Evolutionary conservation across 148 eudicot genomes (phyloP).

Genomic region (Polygonum aviculare): DNA sequence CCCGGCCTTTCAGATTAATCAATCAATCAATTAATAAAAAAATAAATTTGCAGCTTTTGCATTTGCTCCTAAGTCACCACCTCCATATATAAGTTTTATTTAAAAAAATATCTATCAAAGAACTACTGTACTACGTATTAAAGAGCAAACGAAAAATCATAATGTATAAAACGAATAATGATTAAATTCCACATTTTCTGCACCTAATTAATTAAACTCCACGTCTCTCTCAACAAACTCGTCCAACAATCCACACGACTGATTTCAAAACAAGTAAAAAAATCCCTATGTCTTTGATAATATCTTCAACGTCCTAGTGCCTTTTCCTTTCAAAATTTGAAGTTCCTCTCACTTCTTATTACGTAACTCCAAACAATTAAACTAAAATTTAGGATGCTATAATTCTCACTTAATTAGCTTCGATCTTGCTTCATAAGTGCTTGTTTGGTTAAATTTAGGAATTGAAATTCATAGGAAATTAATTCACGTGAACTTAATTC

Average conservation of each 20-base stretch:
- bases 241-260: neutral
- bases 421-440: too few species aligned
- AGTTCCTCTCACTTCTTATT: neutral
- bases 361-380: neutral
- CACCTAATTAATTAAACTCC: neutral
- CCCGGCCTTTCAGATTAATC: neutral
- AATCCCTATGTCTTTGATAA: neutral
- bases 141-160: neutral
- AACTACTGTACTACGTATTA: too few species aligned
- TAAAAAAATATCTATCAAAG: neutral
- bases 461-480: too few species aligned
- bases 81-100: neutral
- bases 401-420: neutral
- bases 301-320: neutral
- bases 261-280: neutral
- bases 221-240: conserved; percentile 8
- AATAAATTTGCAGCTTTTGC: neutral
- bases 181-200: neutral
- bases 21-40: neutral
- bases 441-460: too few species aligned
- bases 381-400: neutral
- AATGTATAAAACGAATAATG: neutral
- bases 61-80: neutral
- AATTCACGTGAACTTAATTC: too few species aligned
- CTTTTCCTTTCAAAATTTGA: neutral